A percentile compares a stretch with the other conserved stretches of the same genome.
These are phyloP conservation scores for Picochlorum sp. DNA, from an alignment of 139 green algal species.

Conservation along the genomic window DNA sequence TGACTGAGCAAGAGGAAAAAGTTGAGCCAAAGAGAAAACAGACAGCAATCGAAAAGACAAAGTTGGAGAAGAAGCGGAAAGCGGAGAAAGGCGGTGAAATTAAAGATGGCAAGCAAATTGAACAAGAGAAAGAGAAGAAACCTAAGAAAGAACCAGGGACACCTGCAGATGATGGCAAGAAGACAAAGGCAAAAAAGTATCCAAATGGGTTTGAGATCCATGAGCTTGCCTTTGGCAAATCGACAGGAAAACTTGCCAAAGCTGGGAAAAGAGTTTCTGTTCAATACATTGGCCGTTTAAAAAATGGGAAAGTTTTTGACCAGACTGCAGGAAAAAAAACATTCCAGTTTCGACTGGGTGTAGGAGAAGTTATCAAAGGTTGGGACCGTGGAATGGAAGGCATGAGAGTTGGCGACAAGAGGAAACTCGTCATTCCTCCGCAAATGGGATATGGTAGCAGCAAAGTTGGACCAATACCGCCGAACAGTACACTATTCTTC, in stretches of 20 bases:
- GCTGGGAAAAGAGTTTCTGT: slow-evolving; percentile 48
- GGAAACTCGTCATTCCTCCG: slow-evolving; percentile 58
- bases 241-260: slow-evolving; percentile 66
- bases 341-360: slow-evolving; percentile 80
- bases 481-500: slow-evolving; percentile 67
- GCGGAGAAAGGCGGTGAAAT: neutral
- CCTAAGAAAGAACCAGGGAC: neutral
- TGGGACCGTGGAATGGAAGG: slow-evolving; percentile 75
- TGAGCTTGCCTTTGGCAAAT: slow-evolving; percentile 41
- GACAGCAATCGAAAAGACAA: neutral
- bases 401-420: slow-evolving; percentile 89
- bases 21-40: slow-evolving; percentile 8
- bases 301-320: slow-evolving; percentile 85
- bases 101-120: neutral
- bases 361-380: slow-evolving; percentile 72
- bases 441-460: slow-evolving; percentile 68
- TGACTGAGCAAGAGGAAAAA: slow-evolving; percentile 16
- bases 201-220: slow-evolving; percentile 73
- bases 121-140: slow-evolving; percentile 8
- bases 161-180: slow-evolving; percentile 5
- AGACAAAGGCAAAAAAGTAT: slow-evolving; percentile 28
- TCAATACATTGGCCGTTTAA: slow-evolving; percentile 68
- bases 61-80: slow-evolving; percentile 1
- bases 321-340: slow-evolving; percentile 51
- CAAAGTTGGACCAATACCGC: slow-evolving; percentile 49